A percentile compares a stretch with the other conserved stretches of the same genome.
Evolutionary conservation across 768 basidiomycete species (phyloP).

Genomic region (Termitomyces sp.): DNA sequence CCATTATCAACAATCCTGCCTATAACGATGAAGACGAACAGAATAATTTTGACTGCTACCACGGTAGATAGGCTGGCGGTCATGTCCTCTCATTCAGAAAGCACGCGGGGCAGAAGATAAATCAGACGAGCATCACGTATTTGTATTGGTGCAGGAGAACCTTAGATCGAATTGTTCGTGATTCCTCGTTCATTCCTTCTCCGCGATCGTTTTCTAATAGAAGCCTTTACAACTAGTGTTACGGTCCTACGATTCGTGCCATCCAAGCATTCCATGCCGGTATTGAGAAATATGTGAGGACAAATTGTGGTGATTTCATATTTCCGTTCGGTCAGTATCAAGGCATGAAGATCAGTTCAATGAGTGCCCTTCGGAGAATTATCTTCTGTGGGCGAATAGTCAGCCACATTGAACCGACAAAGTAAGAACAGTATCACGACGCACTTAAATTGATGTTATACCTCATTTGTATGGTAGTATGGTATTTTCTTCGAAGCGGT

Average conservation of each 20-base stretch:
- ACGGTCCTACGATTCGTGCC: neutral
- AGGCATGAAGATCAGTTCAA: neutral
- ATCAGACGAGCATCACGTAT: conserved; percentile 10
- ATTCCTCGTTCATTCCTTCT: neutral
- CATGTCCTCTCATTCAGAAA: conserved; percentile 7
- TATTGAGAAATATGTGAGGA: neutral
- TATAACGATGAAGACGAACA: neutral
- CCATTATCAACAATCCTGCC: neutral
- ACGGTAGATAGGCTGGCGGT: conserved; percentile 2
- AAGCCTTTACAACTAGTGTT: neutral
- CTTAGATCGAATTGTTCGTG: neutral
- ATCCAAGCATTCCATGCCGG: neutral
- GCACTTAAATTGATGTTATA: neutral
- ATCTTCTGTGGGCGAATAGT: neutral
- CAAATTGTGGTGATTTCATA: neutral
- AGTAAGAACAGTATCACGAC: neutral
- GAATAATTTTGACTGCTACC: conserved; percentile 1
- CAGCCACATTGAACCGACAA: neutral
- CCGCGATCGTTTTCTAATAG: neutral
- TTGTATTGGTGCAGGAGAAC: conserved; percentile 8
- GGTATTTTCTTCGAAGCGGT: neutral
- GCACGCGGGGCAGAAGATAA: conserved; percentile 3
- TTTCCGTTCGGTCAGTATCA: neutral
- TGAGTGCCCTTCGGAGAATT: neutral
- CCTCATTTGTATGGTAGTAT: neutral